A percentile compares a stretch with the other conserved stretches of the same genome.
These are phyloP conservation scores for Coemansia sp. DNA, from an alignment of 192 early-diverging fungal genomes.

Conservation along the genomic window DNA sequence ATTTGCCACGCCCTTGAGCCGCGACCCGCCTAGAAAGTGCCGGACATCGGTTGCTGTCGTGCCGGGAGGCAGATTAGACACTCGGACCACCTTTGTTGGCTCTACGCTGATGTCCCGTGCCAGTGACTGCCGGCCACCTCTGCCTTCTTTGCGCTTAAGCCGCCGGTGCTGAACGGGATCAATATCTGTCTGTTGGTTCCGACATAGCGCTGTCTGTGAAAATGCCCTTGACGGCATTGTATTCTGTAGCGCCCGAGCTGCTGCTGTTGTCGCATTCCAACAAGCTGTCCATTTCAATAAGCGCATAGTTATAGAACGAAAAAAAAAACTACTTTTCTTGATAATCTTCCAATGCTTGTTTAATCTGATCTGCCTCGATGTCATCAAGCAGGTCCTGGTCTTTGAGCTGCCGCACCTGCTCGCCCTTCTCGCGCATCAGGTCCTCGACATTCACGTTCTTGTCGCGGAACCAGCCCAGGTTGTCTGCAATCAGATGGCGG, in stretches of 20 bases:
- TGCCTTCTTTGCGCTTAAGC: constrained; percentile 3
- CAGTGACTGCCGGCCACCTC: not conserved
- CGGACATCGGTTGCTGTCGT: constrained; percentile 26
- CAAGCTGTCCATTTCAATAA: not conserved
- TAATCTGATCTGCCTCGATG: constrained; percentile 35
- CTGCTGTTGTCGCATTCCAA: no score
- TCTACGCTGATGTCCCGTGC: constrained; percentile 22
- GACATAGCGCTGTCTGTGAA: no score
- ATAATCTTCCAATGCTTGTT: constrained; percentile 17
- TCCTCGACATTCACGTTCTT: constrained; percentile 73
- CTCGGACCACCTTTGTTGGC: constrained; percentile 27
- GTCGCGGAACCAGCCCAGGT: constrained; percentile 92
- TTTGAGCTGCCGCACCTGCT: constrained; percentile 59
- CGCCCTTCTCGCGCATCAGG: constrained; percentile 73
- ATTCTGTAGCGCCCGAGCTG: no score
- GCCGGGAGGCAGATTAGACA: constrained; percentile 33
- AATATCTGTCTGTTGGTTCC: not conserved
- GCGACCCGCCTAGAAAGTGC: constrained; percentile 3
- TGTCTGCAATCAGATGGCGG: constrained; percentile 93
- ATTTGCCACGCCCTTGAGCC: not conserved
- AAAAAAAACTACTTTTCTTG: constrained; percentile 2
- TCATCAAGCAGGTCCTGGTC: constrained; percentile 35
- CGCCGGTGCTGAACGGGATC: constrained; percentile 11
- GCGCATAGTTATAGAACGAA: not conserved
- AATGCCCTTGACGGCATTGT: no score